Base-by-base conservation (phyloP, 1,284 basidiomycete genomes). In the Fomitiporia mediterranea region DNA sequence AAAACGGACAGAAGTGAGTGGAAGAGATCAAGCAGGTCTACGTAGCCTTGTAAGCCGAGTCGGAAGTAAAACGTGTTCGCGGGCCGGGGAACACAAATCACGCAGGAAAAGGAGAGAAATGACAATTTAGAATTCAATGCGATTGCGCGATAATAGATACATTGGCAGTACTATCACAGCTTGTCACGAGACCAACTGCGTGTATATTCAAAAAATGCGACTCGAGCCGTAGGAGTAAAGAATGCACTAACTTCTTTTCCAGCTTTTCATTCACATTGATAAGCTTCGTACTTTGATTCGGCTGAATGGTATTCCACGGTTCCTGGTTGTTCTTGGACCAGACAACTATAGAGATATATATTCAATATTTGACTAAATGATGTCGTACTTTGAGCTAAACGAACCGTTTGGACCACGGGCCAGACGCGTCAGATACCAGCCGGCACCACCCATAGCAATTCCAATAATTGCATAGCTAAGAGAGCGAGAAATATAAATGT, bases 261-360 rank as follows among this genome's bases (percentile, higher is more conserved):
- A 91, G 89, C 63, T 81, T 83, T 66, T 85, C 81, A 72, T 85
- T 83, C 37, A 88, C 79, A 53, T 79, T 70, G 65, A 83, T 66
- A 55, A 91, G 47, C 73, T 91, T 91, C 56, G 80, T 86, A 61
- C 79, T 79, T 70, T 90, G 81, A 62, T 84, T 77, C 38, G 79
- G 83, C 67, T 87, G 78, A 67, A 91, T 77, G 59, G 79, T 76
- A 68, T 88, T 86, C 86, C 87, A 91, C 17, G 89, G 89, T 9
- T 83, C 83, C 9, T 88, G 87, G 76, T 91, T 91, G 66, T 64
- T 74, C 74, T 83, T 88, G 44, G 86, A 83, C 89, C 89, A 91
- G 65, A 90, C 73, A 60, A 91, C 89, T 91, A 60, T 2, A 60
- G 4, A 19, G 38, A 42, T 17, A 43, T 19, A 32, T 40, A 13